phyloP scores from a whole-genome alignment of 495 filamentous ascomycete species.

The Hypoxylon fuscum region DNA sequence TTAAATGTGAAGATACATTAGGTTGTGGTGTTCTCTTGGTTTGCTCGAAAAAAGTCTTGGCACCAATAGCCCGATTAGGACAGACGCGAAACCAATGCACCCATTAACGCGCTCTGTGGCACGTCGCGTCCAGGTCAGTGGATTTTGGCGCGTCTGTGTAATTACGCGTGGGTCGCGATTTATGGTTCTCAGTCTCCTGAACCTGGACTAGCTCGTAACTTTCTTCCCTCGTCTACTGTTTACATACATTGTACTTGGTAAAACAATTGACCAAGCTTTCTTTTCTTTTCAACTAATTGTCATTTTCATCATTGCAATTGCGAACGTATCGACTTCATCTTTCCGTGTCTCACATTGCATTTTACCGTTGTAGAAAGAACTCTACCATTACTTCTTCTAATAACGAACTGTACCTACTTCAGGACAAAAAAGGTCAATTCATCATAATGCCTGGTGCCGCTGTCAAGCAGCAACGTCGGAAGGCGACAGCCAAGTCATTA shows the following conservation, averaged over 20 bases:
- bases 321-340: slow-evolving; percentile 1
- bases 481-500: slow-evolving; percentile 21
- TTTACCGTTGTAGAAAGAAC: slow-evolving; percentile 6
- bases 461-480: slow-evolving; percentile 41
- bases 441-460: slow-evolving; percentile 27
- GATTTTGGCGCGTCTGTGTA: slow-evolving; percentile 23
- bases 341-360: slow-evolving; percentile 16
- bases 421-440: slow-evolving; percentile 1
- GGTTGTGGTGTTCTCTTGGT: slow-evolving; percentile 8
- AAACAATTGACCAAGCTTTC: slow-evolving; percentile 11
- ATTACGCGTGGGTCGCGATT: slow-evolving; percentile 29
- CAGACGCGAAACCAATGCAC: neutral
- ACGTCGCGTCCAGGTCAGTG: slow-evolving; percentile 21
- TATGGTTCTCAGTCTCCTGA: slow-evolving; percentile 7
- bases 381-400: slow-evolving; percentile 1
- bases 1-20: no score
- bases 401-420: slow-evolving; percentile 2
- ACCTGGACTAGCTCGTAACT: slow-evolving; percentile 1
- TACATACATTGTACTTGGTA: neutral
- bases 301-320: slow-evolving; percentile 20
- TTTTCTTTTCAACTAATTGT: slow-evolving; percentile 6
- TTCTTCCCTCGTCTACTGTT: neutral
- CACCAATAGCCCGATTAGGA: neutral
- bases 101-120: slow-evolving; percentile 27
- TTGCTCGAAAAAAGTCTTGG: slow-evolving; percentile 17